Evolutionary conservation across 495 filamentous ascomycete genomes (phyloP), one percentile per base, ranked within the genome.

Genomic region (Daldinia vernicosa): DNA sequence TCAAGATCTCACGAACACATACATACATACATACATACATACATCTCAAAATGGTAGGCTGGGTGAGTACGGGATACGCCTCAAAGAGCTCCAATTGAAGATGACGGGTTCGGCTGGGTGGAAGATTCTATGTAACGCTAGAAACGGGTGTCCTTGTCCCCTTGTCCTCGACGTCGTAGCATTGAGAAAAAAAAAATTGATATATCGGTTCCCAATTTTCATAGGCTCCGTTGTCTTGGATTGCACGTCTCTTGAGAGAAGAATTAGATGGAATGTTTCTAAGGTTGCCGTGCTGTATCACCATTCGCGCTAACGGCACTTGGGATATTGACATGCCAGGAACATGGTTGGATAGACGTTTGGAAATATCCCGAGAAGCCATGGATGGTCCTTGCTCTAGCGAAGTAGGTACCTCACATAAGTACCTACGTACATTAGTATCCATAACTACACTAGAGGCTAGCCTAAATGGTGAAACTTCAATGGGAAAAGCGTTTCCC

Each of bases 281-380:
- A 53, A 30, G 11, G 50, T 17, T 30, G 11, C 27, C 50, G 27
- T 53, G 24, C 60, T n/a, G 64, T 69, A 73, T 24, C 55, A 73
- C 70, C 47, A 69, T 66, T 58, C 32, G 65, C 70, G 61, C 70
- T 68, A 72, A 72, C 65, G 70, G 70, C 70, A 72, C 60, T 72
- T 72, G 56, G 26, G 55, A 55, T 30, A 35, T 19, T 63, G 69
- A 57, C 55, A 32, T 68, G 35, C 65, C 64, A 68, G 65, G 70
- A 65, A 68, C 52, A 61, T 72, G 70, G 70, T 72, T 68, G 56
- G 70, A 3, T 56, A 64, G 53, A 45, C 28, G 37, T 40, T 59
- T 7, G 39, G 37, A 59, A 59, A 59, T 59, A 40, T 59, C 27
- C 55, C 56, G 56, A 59, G 33, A 39, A 35, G 22, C 22, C 17